Conservation (phyloP, 139 green algal genomes). For the Zygnema cylindricum region DNA sequence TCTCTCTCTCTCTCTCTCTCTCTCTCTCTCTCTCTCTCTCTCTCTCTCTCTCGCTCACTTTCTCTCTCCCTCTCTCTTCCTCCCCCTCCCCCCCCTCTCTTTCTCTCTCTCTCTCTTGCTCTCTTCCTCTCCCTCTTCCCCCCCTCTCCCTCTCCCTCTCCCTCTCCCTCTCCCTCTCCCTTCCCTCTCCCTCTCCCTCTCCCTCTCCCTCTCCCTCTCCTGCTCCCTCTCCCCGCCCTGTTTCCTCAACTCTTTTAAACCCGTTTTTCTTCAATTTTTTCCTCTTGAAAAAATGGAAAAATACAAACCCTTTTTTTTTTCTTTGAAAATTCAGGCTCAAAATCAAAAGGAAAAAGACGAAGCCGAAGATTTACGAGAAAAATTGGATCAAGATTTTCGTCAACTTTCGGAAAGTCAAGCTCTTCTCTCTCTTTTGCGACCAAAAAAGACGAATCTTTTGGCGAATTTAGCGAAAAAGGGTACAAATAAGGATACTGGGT, state of each 20-base stretch:
- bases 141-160: neutral
- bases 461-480: neutral
- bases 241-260: neutral
- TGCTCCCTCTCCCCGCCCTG: neutral
- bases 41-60: neutral
- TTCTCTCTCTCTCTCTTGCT: neutral
- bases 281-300: neutral
- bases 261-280: neutral
- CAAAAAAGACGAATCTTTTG: slow-evolving; percentile 16
- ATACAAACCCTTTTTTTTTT: neutral
- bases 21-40: neutral
- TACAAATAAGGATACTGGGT: neutral
- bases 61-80: neutral
- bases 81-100: neutral
- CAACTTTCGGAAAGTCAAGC: slow-evolving; percentile 60
- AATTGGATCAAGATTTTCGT: slow-evolving; percentile 80
- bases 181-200: neutral
- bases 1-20: slow-evolving; percentile 4
- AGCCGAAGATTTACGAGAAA: slow-evolving; percentile 78
- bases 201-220: neutral
- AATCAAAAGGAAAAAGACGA: slow-evolving; percentile 84
- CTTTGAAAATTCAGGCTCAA: slow-evolving; percentile 62
- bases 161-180: neutral
- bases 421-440: neutral
- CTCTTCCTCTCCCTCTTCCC: neutral